These are phyloP conservation scores for Plenodomus lindquistii DNA, from an alignment of 2,329 filamentous ascomycete species.

Conservation along the genomic window DNA sequence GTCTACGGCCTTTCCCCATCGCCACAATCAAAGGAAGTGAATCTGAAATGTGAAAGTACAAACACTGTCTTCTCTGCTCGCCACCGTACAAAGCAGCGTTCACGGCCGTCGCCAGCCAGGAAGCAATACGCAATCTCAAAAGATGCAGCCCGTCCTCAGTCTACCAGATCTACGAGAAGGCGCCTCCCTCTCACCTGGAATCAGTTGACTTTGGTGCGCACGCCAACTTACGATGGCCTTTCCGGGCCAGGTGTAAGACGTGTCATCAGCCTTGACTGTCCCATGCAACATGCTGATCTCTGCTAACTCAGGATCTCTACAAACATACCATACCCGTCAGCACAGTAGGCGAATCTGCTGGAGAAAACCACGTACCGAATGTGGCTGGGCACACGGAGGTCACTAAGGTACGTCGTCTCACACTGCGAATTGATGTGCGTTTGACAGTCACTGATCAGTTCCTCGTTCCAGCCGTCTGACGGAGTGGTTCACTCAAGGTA, in stretches of 20 bases:
- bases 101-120: neutral
- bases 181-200: conserved; percentile 27
- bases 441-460: no score
- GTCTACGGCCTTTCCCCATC: neutral
- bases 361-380: no score
- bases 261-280: neutral
- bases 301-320: conserved; percentile 16
- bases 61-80: neutral
- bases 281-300: conserved; percentile 10
- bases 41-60: neutral
- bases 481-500: no score
- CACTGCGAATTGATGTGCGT: no score
- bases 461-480: no score
- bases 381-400: no score
- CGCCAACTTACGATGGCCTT: conserved; percentile 31
- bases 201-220: conserved; percentile 32
- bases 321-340: conserved; percentile 7
- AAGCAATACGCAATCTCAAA: neutral
- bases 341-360: no score
- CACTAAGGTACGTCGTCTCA: no score
- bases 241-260: conserved; percentile 31
- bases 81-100: neutral
- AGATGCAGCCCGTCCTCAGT: neutral
- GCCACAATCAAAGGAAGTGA: neutral
- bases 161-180: conserved; percentile 19